phyloP scores from a whole-genome alignment of 2,329 filamentous ascomycete genomes.

The Fonsecaea monophora region DNA sequence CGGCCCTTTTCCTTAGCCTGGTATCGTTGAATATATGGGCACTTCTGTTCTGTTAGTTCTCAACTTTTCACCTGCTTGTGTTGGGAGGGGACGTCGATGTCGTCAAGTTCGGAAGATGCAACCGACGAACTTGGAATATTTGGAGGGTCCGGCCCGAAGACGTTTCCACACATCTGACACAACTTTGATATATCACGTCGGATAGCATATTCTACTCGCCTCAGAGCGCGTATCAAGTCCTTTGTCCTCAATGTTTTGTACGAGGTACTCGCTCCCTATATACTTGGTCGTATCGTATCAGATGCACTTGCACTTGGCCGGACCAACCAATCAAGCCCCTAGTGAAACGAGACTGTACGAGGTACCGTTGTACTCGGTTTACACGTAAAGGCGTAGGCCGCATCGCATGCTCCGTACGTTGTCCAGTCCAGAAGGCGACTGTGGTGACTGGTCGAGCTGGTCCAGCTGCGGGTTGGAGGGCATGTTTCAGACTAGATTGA shows the following conservation, averaged over 20 bases:
- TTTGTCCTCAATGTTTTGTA: no score
- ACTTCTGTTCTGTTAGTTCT: no score
- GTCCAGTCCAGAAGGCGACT: no score
- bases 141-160: slow-evolving; percentile 22
- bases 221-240: no score
- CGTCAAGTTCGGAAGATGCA: slow-evolving; percentile 4
- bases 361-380: no score
- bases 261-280: not conserved
- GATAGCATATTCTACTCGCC: no score
- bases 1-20: not conserved
- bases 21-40: no score
- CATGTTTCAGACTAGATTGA: slow-evolving; percentile 21
- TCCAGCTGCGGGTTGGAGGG: slow-evolving; percentile 5
- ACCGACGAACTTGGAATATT: slow-evolving; percentile 1
- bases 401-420: no score
- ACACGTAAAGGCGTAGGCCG: no score
- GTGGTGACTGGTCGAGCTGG: not conserved
- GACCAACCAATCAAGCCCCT: not conserved
- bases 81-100: slow-evolving; percentile 2
- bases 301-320: not conserved
- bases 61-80: not conserved
- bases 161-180: not conserved
- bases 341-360: not conserved
- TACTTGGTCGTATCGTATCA: not conserved
- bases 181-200: not conserved